phyloP scores from a whole-genome alignment of 2,329 filamentous ascomycete species.

The Pochonia chlamydosporia region DNA sequence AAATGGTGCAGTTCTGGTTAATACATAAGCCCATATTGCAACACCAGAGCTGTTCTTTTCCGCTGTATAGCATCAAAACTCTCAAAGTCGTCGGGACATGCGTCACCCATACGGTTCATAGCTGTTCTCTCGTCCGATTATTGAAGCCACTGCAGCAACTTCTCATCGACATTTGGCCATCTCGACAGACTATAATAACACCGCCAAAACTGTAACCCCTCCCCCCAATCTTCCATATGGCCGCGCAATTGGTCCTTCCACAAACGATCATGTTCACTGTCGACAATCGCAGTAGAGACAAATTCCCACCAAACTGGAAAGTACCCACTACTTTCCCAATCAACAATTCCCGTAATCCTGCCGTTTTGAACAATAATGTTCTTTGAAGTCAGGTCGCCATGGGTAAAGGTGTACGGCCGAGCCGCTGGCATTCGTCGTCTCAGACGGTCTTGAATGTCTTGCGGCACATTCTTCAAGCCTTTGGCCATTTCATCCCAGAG shows the following conservation, averaged over 20 bases:
- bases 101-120: background rate
- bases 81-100: background rate
- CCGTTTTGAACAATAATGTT: constrained; percentile 34
- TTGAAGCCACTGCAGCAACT: background rate
- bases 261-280: constrained; percentile 18
- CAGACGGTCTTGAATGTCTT: constrained; percentile 2
- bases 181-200: background rate
- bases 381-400: constrained; percentile 27
- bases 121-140: background rate
- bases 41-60: background rate
- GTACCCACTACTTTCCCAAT: constrained; percentile 32
- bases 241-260: constrained; percentile 14
- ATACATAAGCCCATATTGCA: background rate
- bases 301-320: constrained; percentile 35
- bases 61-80: background rate
- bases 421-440: constrained; percentile 8
- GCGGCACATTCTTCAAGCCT: constrained; percentile 1
- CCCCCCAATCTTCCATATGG: constrained; percentile 11
- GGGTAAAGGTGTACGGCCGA: constrained; percentile 27
- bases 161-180: background rate
- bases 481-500: constrained; percentile 8
- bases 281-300: constrained; percentile 18
- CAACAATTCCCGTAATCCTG: constrained; percentile 30
- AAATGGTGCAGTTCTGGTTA: background rate
- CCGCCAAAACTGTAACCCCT: background rate